These are phyloP conservation scores for Cichorium intybus DNA, from an alignment of 140 eudicot genomes.

Conservation along the genomic window DNA sequence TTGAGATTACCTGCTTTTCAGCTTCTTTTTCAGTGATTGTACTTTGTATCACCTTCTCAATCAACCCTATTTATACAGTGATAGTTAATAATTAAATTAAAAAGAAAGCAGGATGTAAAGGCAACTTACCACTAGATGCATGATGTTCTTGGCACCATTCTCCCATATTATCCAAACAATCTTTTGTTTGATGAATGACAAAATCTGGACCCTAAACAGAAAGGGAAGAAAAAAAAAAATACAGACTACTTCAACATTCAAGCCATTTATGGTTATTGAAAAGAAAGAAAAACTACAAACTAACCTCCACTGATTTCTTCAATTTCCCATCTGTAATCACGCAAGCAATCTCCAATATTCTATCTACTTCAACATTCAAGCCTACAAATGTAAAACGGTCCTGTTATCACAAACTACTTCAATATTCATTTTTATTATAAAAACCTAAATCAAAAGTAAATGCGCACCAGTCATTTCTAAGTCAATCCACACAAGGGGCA, in stretches of 20 bases:
- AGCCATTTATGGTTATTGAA: not conserved
- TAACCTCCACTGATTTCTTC: constrained; percentile 65
- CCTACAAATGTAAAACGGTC: constrained; percentile 48
- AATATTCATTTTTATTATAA: not conserved
- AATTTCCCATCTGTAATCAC: constrained; percentile 84
- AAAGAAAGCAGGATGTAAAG: not conserved
- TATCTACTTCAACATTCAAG: constrained; percentile 65
- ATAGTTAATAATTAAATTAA: no score
- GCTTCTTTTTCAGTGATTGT: constrained; percentile 75
- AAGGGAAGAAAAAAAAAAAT: not conserved
- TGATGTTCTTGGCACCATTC: constrained; percentile 82
- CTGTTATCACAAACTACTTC: no score
- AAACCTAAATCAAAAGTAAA: not conserved
- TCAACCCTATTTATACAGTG: constrained; percentile 45
- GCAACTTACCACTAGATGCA: constrained; percentile 64
- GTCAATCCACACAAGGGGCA: constrained; percentile 96
- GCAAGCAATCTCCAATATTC: constrained; percentile 91
- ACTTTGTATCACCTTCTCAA: constrained; percentile 67
- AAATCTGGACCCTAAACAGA: constrained; percentile 77
- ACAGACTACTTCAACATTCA: not conserved
- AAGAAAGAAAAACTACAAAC: not conserved
- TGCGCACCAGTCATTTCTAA: constrained; percentile 75
- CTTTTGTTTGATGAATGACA: constrained; percentile 74
- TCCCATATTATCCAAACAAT: constrained; percentile 69
- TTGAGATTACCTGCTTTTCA: constrained; percentile 63